These are phyloP conservation scores for Plenodomus lindquistii DNA, from an alignment of 2,329 filamentous ascomycete genomes.

Conservation along the genomic window DNA sequence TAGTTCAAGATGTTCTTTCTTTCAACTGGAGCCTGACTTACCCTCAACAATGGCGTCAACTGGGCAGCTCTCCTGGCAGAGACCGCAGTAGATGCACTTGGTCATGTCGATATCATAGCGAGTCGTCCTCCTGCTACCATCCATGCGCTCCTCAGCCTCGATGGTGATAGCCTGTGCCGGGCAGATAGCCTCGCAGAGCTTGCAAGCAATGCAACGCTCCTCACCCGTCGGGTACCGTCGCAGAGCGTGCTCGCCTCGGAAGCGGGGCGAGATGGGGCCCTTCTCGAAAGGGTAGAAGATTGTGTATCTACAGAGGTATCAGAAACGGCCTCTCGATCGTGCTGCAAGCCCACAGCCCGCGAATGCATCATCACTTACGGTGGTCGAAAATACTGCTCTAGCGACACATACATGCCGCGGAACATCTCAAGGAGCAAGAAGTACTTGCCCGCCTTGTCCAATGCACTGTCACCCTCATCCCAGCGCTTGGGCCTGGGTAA, in stretches of 20 bases:
- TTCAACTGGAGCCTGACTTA: conserved; percentile 40
- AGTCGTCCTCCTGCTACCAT: conserved; percentile 92
- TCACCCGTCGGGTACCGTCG: conserved; percentile 96
- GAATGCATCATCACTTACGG: conserved; percentile 68
- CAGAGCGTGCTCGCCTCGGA: conserved; percentile 96
- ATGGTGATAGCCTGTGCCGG: conserved; percentile 98
- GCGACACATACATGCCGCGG: conserved; percentile 94
- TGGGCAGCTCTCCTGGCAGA: conserved; percentile 98
- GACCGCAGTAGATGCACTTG: conserved; percentile 99
- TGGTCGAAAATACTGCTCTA: conserved; percentile 98
- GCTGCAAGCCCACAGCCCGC: conserved; percentile 7
- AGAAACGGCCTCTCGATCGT: conserved; percentile 18
- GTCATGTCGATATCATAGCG: conserved; percentile 99
- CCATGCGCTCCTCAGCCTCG: conserved; percentile 95
- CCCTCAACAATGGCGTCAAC: conserved; percentile 90
- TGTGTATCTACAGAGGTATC: conserved; percentile 71
- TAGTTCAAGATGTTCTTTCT: conserved; percentile 9
- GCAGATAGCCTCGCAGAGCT: conserved; percentile 98
- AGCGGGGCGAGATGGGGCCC: conserved; percentile 95
- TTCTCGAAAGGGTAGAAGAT: conserved; percentile 99
- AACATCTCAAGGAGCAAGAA: conserved; percentile 96
- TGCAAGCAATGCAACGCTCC: conserved; percentile 99
- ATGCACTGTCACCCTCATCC: conserved; percentile 76
- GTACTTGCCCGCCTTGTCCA: conserved; percentile 88
- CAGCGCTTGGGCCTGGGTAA: conserved; percentile 73